phyloP scores from a whole-genome alignment of 2,329 filamentous ascomycete genomes.

The Scedosporium apiospermum region DNA sequence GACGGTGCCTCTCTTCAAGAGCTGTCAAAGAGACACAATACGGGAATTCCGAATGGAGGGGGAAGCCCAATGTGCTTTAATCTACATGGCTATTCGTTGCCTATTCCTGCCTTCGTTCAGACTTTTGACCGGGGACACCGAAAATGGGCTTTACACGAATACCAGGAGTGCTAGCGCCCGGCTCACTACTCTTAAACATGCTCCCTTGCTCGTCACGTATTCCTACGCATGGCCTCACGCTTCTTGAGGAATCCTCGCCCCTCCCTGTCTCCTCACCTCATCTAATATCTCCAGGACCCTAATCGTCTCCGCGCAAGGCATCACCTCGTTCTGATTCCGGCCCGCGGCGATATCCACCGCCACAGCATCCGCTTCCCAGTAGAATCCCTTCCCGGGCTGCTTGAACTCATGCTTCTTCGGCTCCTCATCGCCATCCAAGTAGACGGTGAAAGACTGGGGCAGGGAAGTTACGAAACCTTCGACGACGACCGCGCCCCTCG shows the following conservation, averaged over 20 bases:
- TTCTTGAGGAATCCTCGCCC: slow-evolving; percentile 19
- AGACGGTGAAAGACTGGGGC: slow-evolving; percentile 25
- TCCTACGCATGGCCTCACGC: neutral
- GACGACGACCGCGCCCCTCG: slow-evolving; percentile 24
- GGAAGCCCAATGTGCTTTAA: too few relatives aligned
- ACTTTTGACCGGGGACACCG: too few relatives aligned
- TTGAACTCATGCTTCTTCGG: slow-evolving; percentile 26
- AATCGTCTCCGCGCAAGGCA: slow-evolving; percentile 37
- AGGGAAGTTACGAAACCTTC: slow-evolving; percentile 22
- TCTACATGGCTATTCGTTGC: too few relatives aligned
- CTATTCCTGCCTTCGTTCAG: too few relatives aligned
- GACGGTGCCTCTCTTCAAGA: too few relatives aligned
- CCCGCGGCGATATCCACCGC: slow-evolving; percentile 29
- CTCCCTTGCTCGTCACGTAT: too few relatives aligned
- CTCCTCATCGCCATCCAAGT: slow-evolving; percentile 16
- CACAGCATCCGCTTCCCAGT: slow-evolving; percentile 34
- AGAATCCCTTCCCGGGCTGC: slow-evolving; percentile 27
- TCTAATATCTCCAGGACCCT: slow-evolving; percentile 38
- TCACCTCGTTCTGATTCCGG: slow-evolving; percentile 25
- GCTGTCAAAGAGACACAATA: too few relatives aligned
- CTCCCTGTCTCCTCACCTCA: slow-evolving; percentile 27
- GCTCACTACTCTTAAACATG: too few relatives aligned
- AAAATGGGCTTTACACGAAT: too few relatives aligned
- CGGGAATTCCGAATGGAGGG: too few relatives aligned
- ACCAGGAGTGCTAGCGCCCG: too few relatives aligned